Evolutionary conservation across 139 green algal species (phyloP), one percentile per base, ranked within the genome.

Genomic region (Spirogloea muscicola): DNA sequence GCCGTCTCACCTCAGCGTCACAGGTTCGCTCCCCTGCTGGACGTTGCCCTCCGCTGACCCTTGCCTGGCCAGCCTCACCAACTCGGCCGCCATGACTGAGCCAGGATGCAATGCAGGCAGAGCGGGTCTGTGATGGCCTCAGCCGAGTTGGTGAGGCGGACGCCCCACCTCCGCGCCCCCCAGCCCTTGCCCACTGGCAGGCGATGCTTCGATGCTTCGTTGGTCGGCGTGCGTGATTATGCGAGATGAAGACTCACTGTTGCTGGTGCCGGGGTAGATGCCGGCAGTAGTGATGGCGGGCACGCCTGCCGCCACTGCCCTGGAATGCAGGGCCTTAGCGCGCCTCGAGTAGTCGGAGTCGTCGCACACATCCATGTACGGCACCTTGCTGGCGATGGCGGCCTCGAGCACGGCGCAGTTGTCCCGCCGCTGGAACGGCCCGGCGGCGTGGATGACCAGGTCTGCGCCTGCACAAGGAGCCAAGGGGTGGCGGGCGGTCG

Each of bases 281-380:
- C 90, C 90, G 0, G 76, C 85, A 3, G 89, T 92, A 4, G 91
- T 95, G 73, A 98, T 92, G 59, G 84, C 85, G 0, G 92, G 91
- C 34, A 98, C 89, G 21, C 91, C 93, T 16, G 88, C 89, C 4
- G 77, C 88, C 25, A 67, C 52, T 0, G 93, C 92, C 41, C 81
- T 59, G 5, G 79, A 63, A 38, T 86, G 65, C 29, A 90, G 87
- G 3, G 38, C 38, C 58, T 90, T 91, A 21, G 86, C 82, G 1
- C 62, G 64, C 58, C 75, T 63, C 1, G 86, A 85, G 78, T 91
- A 93, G 1, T 83, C 77, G 27, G 86, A 79, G 78, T 98, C 94
- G 69, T 98, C 94, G 51, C 91, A 97, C 3, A 98, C 90, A 74
- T 98, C 94, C 41, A 98, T 80, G 77, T 98, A 98, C 0, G 90